Conservation (phyloP, 352 stramenopile species). For the Phytophthora boehmeriae region DNA sequence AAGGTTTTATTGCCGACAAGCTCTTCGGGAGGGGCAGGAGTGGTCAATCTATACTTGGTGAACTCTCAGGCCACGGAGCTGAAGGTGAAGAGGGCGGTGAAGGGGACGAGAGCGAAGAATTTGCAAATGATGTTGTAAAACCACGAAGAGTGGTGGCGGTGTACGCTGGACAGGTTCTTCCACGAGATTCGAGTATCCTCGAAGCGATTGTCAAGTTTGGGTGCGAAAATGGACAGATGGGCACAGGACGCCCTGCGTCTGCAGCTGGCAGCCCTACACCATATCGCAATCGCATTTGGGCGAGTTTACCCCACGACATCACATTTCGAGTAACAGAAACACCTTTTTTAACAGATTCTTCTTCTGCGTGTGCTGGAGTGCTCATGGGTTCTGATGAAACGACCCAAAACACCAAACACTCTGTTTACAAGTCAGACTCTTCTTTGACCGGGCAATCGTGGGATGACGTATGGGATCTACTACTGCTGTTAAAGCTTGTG, state of each 20-base stretch:
- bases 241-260: conserved; percentile 7
- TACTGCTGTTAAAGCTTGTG: conserved; percentile 54
- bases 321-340: conserved; percentile 54
- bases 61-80: conserved; percentile 21
- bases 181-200: conserved; percentile 58
- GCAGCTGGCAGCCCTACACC: neutral
- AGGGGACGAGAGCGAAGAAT: conserved; percentile 26
- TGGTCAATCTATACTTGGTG: conserved; percentile 38
- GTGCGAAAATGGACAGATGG: conserved; percentile 6
- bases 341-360: conserved; percentile 14
- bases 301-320: conserved; percentile 52
- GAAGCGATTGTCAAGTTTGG: conserved; percentile 71
- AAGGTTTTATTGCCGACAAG: conserved; percentile 77
- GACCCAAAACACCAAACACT: conserved; percentile 5
- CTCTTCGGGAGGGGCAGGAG: conserved; percentile 47
- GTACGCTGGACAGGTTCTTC: conserved; percentile 42
- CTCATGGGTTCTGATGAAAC: conserved; percentile 2
- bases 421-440: neutral
- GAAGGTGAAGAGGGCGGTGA: conserved; percentile 32
- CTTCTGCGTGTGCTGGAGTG: conserved; percentile 6
- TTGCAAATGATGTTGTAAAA: conserved; percentile 34
- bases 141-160: conserved; percentile 49
- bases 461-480: conserved; percentile 69
- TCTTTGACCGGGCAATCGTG: conserved; percentile 35
- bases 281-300: conserved; percentile 44